phyloP scores from a whole-genome alignment of 306 rosid species.

The Gleditsia sinensis region DNA sequence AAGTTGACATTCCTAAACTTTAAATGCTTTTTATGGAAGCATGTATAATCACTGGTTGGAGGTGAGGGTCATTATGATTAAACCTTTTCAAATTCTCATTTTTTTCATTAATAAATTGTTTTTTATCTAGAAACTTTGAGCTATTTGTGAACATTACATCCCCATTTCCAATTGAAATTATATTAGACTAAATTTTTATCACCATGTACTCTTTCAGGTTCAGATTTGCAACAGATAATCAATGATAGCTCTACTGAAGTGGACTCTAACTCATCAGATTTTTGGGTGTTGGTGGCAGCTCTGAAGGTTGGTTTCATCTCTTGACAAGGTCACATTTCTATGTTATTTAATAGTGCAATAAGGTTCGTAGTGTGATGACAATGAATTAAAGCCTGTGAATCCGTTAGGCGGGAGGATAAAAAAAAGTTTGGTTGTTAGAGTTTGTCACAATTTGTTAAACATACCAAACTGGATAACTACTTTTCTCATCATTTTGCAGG shows the following conservation, averaged over 20 bases:
- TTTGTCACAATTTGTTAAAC: too few species aligned
- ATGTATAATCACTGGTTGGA: not conserved
- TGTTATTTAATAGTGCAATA: not conserved
- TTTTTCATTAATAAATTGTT: not conserved
- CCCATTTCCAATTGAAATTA: slow-evolving; percentile 9
- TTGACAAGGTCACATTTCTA: not conserved
- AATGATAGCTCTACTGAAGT: slow-evolving; percentile 76
- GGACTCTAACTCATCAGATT: slow-evolving; percentile 76
- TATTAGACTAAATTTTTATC: slow-evolving; percentile 14
- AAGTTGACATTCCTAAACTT: slow-evolving; percentile 24
- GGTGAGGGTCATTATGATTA: slow-evolving; percentile 16
- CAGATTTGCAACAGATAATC: slow-evolving; percentile 67
- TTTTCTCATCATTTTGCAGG: not conserved
- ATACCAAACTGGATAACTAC: not conserved
- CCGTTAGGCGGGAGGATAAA: slow-evolving; percentile 6
- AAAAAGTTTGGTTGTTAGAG: not conserved
- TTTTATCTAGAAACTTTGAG: slow-evolving; percentile 9
- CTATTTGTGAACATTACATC: slow-evolving; percentile 5
- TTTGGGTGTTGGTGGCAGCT: slow-evolving; percentile 97
- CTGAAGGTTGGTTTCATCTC: slow-evolving; percentile 68
- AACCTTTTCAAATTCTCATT: not conserved
- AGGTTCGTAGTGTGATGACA: slow-evolving; percentile 7
- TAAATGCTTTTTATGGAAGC: slow-evolving; percentile 19
- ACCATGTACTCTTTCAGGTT: slow-evolving; percentile 46
- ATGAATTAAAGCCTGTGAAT: slow-evolving; percentile 28